These are phyloP conservation scores for Acanthamoeba sp. DNA, from an alignment of 208 protist species.

Conservation along the genomic window DNA sequence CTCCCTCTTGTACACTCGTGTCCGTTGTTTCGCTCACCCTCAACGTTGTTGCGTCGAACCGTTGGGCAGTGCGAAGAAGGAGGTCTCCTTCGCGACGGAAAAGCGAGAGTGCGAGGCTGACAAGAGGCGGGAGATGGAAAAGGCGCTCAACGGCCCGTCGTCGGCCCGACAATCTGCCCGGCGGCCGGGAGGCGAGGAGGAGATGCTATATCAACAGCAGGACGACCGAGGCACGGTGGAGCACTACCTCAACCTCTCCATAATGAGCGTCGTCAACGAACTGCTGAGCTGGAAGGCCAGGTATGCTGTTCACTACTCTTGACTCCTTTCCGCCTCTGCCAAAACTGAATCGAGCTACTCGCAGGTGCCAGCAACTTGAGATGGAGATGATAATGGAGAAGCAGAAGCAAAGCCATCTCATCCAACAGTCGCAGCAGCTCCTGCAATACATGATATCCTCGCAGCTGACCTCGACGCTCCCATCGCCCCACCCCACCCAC, in stretches of 20 bases:
- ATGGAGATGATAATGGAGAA: slow-evolving; percentile 49
- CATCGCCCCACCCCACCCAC: background rate
- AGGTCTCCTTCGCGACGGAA: slow-evolving; percentile 13
- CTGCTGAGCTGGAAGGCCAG: slow-evolving; percentile 4
- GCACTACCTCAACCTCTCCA: slow-evolving; percentile 27
- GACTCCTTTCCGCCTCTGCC: background rate
- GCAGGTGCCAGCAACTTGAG: slow-evolving; percentile 42
- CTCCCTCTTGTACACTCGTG: too few species aligned
- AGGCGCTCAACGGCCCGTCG: background rate
- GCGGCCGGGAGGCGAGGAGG: background rate
- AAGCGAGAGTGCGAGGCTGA: slow-evolving; percentile 11
- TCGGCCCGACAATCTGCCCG: background rate
- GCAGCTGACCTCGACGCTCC: background rate
- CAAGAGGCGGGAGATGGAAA: background rate
- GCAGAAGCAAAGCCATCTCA: slow-evolving; percentile 54
- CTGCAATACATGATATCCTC: slow-evolving; percentile 27
- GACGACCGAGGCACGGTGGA: background rate
- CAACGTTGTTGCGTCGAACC: too few species aligned
- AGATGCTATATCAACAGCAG: background rate
- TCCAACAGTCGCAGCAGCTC: slow-evolving; percentile 51
- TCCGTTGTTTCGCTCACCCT: background rate
- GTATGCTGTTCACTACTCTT: background rate
- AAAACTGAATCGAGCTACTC: background rate
- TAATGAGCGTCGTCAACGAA: slow-evolving; percentile 19
- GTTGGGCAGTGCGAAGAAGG: background rate